phyloP scores from a whole-genome alignment of 2,329 filamentous ascomycete genomes.

The Drechslerella dactyloides region DNA sequence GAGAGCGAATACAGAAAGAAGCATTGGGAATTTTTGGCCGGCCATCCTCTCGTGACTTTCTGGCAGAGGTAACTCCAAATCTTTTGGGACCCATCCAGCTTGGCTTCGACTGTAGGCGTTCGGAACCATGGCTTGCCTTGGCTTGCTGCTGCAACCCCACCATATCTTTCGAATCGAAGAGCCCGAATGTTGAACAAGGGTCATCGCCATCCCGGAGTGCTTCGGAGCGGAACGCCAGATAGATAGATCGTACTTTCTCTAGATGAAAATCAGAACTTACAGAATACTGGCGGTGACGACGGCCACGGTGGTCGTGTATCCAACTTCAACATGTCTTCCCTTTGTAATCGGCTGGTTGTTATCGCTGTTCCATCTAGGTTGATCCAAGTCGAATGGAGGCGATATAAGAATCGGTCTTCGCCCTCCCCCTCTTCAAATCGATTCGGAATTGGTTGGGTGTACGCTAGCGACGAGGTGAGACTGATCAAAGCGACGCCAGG shows the following conservation, averaged over 20 bases:
- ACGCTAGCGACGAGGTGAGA: no score
- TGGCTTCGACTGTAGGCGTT: no score
- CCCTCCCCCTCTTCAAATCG: no score
- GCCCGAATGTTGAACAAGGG: slow-evolving; percentile 9
- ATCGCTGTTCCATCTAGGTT: slow-evolving; percentile 45
- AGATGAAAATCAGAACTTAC: slow-evolving; percentile 21
- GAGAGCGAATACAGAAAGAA: no score
- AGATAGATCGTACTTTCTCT: neutral
- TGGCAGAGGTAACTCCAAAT: no score
- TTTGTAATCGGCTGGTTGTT: slow-evolving; percentile 18
- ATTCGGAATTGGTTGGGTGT: neutral
- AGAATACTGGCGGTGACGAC: slow-evolving; percentile 22
- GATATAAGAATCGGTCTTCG: neutral
- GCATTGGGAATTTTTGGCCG: no score
- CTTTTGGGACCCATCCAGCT: no score
- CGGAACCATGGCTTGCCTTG: slow-evolving; percentile 20
- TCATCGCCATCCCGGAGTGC: slow-evolving; percentile 24
- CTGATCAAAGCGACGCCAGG: neutral
- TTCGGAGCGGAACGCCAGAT: slow-evolving; percentile 9
- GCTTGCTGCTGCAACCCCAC: no score
- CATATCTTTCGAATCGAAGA: no score
- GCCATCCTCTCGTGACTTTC: no score
- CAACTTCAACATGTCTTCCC: slow-evolving; percentile 43
- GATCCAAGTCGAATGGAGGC: neutral
- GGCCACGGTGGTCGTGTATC: slow-evolving; percentile 38